phyloP scores from a whole-genome alignment of 805 yeast species.

The Tetrapisispora pingtungensis region DNA sequence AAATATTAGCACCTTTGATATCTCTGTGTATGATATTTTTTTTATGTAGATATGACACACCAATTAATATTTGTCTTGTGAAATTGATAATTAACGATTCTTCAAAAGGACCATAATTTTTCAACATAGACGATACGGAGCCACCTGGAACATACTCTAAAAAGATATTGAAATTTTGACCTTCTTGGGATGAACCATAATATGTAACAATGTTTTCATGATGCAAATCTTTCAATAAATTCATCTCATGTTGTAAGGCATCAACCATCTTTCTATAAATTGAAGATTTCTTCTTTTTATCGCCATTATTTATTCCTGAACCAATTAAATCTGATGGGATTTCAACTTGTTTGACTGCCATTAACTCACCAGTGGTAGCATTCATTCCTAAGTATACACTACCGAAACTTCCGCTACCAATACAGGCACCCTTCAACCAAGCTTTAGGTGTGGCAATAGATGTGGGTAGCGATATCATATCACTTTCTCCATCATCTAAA shows the following conservation, averaged over 20 bases:
- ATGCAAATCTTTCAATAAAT: slow-evolving; percentile 61
- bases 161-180: slow-evolving; percentile 65
- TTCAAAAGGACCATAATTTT: slow-evolving; percentile 69
- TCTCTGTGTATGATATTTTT: slow-evolving; percentile 76
- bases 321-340: slow-evolving; percentile 27
- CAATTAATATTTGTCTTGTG: slow-evolving; percentile 65
- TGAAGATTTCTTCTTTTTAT: slow-evolving; percentile 15
- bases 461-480: slow-evolving; percentile 21
- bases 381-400: slow-evolving; percentile 88
- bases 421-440: slow-evolving; percentile 88
- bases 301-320: slow-evolving; percentile 10
- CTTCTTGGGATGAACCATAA: slow-evolving; percentile 76
- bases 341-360: slow-evolving; percentile 95
- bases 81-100: slow-evolving; percentile 66
- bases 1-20: slow-evolving; percentile 79
- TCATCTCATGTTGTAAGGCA: slow-evolving; percentile 76
- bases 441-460: slow-evolving; percentile 50
- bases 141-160: slow-evolving; percentile 68
- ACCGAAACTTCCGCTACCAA: slow-evolving; percentile 94
- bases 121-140: slow-evolving; percentile 57
- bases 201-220: slow-evolving; percentile 92
- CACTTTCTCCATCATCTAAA: slow-evolving; percentile 33
- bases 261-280: slow-evolving; percentile 53
- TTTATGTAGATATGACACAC: slow-evolving; percentile 63
- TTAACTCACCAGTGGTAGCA: slow-evolving; percentile 82